Base-by-base conservation (phyloP, 2,329 filamentous ascomycete genomes). In the Xylaria arbuscula region DNA sequence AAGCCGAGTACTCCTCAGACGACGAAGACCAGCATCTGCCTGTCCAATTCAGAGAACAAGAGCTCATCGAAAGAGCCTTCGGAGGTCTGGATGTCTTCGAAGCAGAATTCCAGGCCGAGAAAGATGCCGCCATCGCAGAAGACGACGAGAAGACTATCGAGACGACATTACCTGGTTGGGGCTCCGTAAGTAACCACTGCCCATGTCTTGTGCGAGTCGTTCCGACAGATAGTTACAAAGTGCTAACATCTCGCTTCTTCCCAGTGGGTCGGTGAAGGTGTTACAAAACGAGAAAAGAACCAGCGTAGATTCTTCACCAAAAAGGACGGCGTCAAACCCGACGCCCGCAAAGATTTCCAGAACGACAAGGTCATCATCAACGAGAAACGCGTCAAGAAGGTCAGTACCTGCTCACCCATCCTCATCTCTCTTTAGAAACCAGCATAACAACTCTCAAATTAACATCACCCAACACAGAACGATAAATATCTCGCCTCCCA, bases 111-210 rank as follows among this genome's bases (percentile, higher is more conserved):
- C 88, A 88, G 66, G 86, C 86, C 45, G 94, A 98, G 77, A 98
- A 98, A 82, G 86, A 85, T 17, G 88, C 89, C 8, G 68, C 68
- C 58, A 84, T 88, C 1, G 88, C 89, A 19, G 86, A 88, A 36
- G 92, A 93, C 19, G 94, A 92, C 73, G 92, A 97, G 77, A 92
- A 96, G 80, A 83, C 93, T 64, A 82, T 94, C 36, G 93, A 95
- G 78, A 92, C 91, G 72, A 92, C 92, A n/a, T 86, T 99, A 6
- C 94, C 94, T 0, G 96, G 96, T 54, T 99, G 96, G 96, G 96
- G 96, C 72, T 90, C 86, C 76, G 69, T 71, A 67, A 71, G 69
- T 67, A 24, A 64, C 53, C 6, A 28, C 98, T 53, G 17, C 45
- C 50, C 17, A 22, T 2, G 28, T 55, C 15, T 42, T 15, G 0